These are phyloP conservation scores for Cyberlindnera suaveolens DNA, from an alignment of 805 yeast species.

Conservation along the genomic window DNA sequence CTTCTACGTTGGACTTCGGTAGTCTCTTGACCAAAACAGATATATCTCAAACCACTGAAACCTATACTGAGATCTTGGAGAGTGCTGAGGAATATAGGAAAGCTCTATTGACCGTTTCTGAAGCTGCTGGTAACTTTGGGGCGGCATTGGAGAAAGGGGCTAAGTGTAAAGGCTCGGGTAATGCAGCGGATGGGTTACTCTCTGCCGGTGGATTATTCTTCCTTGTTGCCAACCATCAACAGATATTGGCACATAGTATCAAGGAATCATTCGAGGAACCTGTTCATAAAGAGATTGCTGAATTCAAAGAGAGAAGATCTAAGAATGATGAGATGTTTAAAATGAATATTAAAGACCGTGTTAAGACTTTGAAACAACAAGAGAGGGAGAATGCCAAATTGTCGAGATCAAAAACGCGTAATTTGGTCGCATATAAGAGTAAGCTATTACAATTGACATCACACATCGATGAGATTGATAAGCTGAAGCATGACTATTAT, in stretches of 20 bases:
- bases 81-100: slow-evolving; percentile 42
- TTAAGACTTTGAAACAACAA: slow-evolving; percentile 46
- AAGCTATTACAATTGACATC: slow-evolving; percentile 62
- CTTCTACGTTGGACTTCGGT: slow-evolving; percentile 52
- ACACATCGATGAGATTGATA: slow-evolving; percentile 75
- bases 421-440: slow-evolving; percentile 59
- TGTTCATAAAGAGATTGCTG: slow-evolving; percentile 36
- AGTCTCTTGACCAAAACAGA: slow-evolving; percentile 56
- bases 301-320: slow-evolving; percentile 37
- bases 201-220: slow-evolving; percentile 75
- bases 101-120: slow-evolving; percentile 42
- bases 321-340: slow-evolving; percentile 50
- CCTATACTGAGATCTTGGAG: slow-evolving; percentile 40
- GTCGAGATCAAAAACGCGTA: slow-evolving; percentile 54
- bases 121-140: slow-evolving; percentile 68
- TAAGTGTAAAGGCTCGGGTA: slow-evolving; percentile 54
- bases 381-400: slow-evolving; percentile 57
- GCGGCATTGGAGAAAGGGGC: slow-evolving; percentile 61
- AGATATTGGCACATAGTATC: slow-evolving; percentile 55
- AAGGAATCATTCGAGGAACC: slow-evolving; percentile 52
- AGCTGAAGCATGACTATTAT: slow-evolving; percentile 68
- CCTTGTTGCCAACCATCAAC: slow-evolving; percentile 71
- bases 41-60: slow-evolving; percentile 41
- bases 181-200: slow-evolving; percentile 55
- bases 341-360: slow-evolving; percentile 43